Evolutionary conservation across 2,329 filamentous ascomycete species (phyloP), one percentile per base, ranked within the genome.

Genomic region (Blastomyces gilchristii): DNA sequence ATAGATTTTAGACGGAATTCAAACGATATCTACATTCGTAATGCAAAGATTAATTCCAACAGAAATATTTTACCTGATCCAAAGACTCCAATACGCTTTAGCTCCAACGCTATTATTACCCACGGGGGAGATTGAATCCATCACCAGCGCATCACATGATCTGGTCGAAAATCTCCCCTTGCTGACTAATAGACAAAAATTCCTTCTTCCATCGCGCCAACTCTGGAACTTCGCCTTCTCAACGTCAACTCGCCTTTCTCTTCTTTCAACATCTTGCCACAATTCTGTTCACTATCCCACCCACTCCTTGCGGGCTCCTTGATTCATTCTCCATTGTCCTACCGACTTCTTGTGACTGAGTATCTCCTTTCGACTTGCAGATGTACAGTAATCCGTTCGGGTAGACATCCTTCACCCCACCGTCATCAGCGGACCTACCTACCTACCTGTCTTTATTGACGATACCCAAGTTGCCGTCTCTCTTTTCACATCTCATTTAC

Each of bases 381-480:
- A 41, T 58, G 54, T 58, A 58, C 54, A 58, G 54, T 43, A 58
- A 28, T 59, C 58, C 16, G 28, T n/a, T 34, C 43, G 41, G 16
- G 37, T 49, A 41, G 34, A 37, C 14, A 5, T 12, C 16, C 12
- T 34, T 37, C 18, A 25, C 25, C 43, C 18, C 25, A 16, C 43
- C 9, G 14, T 6, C 31, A 41, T 25, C 49, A 9, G 12, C 12
- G 12, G 43, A n/a, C 31, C 31, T 49, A 3, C 58, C 9, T 45
- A 39, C 8, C 37, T 47, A 4, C 4, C 28, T 22, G 22, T 49
- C 58, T 28, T 34, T 31, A 22, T 49, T 59, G 41, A 22, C n/a
- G n/a, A 25, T 41, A 37, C 39, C 41, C 9, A 49, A 49, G 45
- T 25, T 9, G 43, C 58, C 25, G 16, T 58, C 11, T 47, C 39